phyloP scores from a whole-genome alignment of 2,329 filamentous ascomycete species.

The Monosporascus ibericus region DNA sequence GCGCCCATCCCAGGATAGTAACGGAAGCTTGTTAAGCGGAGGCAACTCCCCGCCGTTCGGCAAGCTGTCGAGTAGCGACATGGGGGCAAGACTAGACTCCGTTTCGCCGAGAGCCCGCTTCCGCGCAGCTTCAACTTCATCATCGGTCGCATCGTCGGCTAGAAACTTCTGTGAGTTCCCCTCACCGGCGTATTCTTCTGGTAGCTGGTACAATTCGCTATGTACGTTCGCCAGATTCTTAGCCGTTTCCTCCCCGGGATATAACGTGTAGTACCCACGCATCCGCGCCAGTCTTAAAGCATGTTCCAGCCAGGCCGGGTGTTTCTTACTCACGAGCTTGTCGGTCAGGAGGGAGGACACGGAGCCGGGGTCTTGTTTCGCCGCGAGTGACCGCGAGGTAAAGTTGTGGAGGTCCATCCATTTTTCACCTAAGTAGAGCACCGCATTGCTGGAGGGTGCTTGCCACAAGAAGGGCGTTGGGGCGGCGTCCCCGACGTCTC shows the following conservation, averaged over 20 bases:
- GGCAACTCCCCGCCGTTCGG: slow-evolving; percentile 37
- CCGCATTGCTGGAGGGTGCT: slow-evolving; percentile 74
- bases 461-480: slow-evolving; percentile 73
- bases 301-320: slow-evolving; percentile 45
- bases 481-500: slow-evolving; percentile 21
- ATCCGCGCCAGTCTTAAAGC: slow-evolving; percentile 69
- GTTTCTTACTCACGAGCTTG: slow-evolving; percentile 36
- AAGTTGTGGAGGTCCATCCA: slow-evolving; percentile 86
- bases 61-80: slow-evolving; percentile 44
- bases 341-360: slow-evolving; percentile 35
- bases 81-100: slow-evolving; percentile 35
- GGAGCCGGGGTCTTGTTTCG: slow-evolving; percentile 29
- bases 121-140: slow-evolving; percentile 19
- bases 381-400: slow-evolving; percentile 56
- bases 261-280: slow-evolving; percentile 72
- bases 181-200: slow-evolving; percentile 56
- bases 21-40: slow-evolving; percentile 43
- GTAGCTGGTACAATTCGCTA: slow-evolving; percentile 63
- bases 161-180: slow-evolving; percentile 14
- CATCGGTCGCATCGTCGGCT: slow-evolving; percentile 20
- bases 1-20: slow-evolving; percentile 60
- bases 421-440: slow-evolving; percentile 75
- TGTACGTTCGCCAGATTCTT: slow-evolving; percentile 66
- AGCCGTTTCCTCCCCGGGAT: slow-evolving; percentile 57
- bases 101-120: slow-evolving; percentile 15